phyloP scores from a whole-genome alignment of 1,139 yeast species.

The Suhomyces wounanorum region DNA sequence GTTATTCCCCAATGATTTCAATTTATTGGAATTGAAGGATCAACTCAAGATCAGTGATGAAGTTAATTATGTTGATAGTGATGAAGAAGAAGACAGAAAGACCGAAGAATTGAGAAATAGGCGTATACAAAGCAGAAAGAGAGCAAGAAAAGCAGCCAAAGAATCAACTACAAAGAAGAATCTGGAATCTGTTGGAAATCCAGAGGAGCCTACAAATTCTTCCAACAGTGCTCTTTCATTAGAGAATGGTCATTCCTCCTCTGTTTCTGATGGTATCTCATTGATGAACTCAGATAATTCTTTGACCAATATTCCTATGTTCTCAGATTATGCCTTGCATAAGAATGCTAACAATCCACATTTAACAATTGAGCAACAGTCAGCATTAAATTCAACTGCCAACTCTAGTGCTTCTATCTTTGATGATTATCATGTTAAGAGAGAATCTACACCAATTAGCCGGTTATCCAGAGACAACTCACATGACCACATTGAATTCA shows the following conservation, averaged over 20 bases:
- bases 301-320: conserved; percentile 57
- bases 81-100: conserved; percentile 56
- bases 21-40: conserved; percentile 41
- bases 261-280: conserved; percentile 55
- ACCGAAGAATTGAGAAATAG: conserved; percentile 56
- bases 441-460: conserved; percentile 7
- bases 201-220: conserved; percentile 11
- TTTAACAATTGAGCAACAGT: conserved; percentile 28
- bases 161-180: conserved; percentile 11
- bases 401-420: conserved; percentile 31
- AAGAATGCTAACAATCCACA: conserved; percentile 33
- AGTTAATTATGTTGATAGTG: conserved; percentile 43
- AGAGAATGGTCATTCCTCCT: conserved; percentile 31
- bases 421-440: conserved; percentile 29
- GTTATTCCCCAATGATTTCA: conserved; percentile 50
- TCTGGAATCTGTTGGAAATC: neutral
- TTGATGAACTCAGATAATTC: conserved; percentile 55
- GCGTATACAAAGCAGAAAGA: conserved; percentile 33
- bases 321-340: conserved; percentile 48
- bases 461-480: conserved; percentile 17
- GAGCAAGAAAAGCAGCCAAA: conserved; percentile 24
- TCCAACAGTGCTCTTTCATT: conserved; percentile 26
- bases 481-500: conserved; percentile 38
- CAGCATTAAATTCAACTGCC: conserved; percentile 19
- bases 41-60: conserved; percentile 29